Evolutionary conservation across 306 rosid species (phyloP).

Genomic region (Sicyos edulis): DNA sequence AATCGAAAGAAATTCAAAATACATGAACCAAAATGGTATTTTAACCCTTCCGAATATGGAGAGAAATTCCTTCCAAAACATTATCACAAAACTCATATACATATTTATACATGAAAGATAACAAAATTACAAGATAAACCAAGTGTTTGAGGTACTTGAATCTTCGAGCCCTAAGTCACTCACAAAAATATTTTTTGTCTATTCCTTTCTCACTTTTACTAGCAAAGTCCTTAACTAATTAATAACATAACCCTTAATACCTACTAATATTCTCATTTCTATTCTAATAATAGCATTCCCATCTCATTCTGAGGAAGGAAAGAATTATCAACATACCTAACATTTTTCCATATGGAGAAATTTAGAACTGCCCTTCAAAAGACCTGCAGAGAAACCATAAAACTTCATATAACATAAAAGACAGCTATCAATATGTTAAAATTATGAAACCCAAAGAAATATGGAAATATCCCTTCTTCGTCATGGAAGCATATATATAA

Average conservation of each 20-base stretch:
- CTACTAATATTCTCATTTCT: too few relatives aligned
- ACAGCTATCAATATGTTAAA: not conserved
- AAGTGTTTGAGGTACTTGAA: too few relatives aligned
- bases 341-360: not conserved
- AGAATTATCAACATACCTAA: not conserved
- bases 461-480: not conserved
- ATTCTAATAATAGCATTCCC: too few relatives aligned
- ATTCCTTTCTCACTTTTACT: too few relatives aligned
- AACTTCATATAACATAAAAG: slow-evolving; percentile 11
- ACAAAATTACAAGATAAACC: too few relatives aligned
- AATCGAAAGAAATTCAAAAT: not conserved
- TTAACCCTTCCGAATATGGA: not conserved
- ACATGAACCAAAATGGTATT: too few relatives aligned
- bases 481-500: not conserved
- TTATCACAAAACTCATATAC: too few relatives aligned
- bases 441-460: slow-evolving; percentile 7
- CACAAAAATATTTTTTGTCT: too few relatives aligned
- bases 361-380: slow-evolving; percentile 6
- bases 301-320: not conserved
- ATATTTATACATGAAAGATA: too few relatives aligned
- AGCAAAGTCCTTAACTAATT: too few relatives aligned
- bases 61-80: not conserved
- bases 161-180: too few relatives aligned
- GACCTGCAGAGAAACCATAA: slow-evolving; percentile 23
- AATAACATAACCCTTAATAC: too few relatives aligned